Evolutionary conservation across 306 rosid species (phyloP), one percentile per base, ranked within the genome.

Genomic region (Carpinus fangiana): DNA sequence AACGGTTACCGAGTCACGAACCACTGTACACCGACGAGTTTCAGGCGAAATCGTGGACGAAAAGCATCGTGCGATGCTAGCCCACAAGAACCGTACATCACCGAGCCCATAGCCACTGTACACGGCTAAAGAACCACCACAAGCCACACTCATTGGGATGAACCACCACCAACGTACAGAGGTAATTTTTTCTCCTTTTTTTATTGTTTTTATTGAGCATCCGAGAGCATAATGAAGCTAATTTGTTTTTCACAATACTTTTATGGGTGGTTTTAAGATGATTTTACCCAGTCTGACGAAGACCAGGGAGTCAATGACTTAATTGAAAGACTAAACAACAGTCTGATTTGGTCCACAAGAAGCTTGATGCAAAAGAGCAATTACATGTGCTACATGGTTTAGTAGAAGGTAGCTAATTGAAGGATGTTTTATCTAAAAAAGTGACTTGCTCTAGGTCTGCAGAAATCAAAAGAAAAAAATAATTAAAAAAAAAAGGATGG

Each of bases 251-350:
- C 59, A 51, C 38, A 64, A 54, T 75, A 64, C 65, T 68, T 78
- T 31, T 46, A 55, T 80, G 78, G 86, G 73, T 82, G 88, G 74
- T 73, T 76, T 82, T 41, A 84, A 90, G 98, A 94, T 86, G 98
- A 94, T 86, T 90, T 92, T 54, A 87, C 92, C 16, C 84, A 79
- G 69, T 77, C 88, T 72, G 89, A 83, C 72, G 87, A 84, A 77
- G 91, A 84, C 51, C 88, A 81, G 69, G 91, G 73, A 51, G 75
- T 86, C 70, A 77, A 69, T 79, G 70, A 76, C 82, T 86, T 84
- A 51, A 72, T 73, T 82, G 89, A 83, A 31, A 70, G 57, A 75
- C 74, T 73, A 61, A 80, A 84, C 70, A 75, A 45, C 57, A 47
- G 66, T 74, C 67, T 76, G 76, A 79, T 77, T 66, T 7, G n/a